phyloP scores from a whole-genome alignment of 371 early-diverging fungal species.

The Umbelopsis sp. region DNA sequence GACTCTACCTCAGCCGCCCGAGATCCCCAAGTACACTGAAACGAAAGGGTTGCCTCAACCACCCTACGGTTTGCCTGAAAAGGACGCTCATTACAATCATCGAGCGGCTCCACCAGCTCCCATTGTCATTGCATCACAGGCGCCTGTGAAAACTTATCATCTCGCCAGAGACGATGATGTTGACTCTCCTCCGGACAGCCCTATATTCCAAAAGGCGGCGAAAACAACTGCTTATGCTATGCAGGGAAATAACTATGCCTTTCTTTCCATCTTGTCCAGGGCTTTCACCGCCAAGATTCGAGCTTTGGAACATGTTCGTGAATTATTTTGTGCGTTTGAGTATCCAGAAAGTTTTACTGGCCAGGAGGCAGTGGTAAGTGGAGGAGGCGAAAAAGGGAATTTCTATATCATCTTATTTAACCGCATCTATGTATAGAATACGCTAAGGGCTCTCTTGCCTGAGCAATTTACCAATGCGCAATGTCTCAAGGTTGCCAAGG shows the following conservation, averaged over 20 bases:
- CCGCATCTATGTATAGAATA: slow-evolving; percentile 28
- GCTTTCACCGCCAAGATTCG: slow-evolving; percentile 29
- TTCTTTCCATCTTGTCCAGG: slow-evolving; percentile 33
- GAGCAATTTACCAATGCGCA: slow-evolving; percentile 25
- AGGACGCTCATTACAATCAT: not conserved
- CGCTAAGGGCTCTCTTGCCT: slow-evolving; percentile 38
- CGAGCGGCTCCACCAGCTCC: slow-evolving; percentile 4
- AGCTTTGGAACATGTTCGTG: slow-evolving; percentile 32
- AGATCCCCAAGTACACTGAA: not conserved
- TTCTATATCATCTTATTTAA: not conserved
- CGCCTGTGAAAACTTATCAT: slow-evolving; percentile 1
- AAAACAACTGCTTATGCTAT: not conserved
- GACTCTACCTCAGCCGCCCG: not conserved
- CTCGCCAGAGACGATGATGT: slow-evolving; percentile 2
- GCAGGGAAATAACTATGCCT: slow-evolving; percentile 33
- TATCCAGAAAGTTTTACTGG: slow-evolving; percentile 42
- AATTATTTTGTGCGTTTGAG: slow-evolving; percentile 40
- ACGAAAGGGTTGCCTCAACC: not conserved
- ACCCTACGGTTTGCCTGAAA: not conserved
- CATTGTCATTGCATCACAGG: not conserved
- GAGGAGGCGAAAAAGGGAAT: not conserved
- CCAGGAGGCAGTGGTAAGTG: slow-evolving; percentile 35
- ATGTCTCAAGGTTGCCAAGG: slow-evolving; percentile 38
- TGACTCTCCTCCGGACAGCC: slow-evolving; percentile 6
- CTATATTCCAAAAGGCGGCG: not conserved